Base-by-base conservation (phyloP, 2,329 filamentous ascomycete genomes). In the Microsporum canis region DNA sequence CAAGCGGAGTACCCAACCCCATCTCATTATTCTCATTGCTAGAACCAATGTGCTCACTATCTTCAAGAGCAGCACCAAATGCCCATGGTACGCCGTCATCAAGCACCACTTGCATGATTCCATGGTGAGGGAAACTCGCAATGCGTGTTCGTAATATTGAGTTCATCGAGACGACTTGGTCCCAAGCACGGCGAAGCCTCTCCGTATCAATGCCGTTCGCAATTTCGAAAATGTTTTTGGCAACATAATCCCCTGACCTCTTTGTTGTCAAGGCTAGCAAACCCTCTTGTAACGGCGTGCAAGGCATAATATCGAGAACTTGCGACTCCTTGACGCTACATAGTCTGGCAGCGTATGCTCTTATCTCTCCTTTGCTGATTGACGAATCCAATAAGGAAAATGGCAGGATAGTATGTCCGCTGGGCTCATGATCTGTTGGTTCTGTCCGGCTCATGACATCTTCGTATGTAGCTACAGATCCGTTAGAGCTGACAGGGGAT, bases 131-230 rank as follows among this genome's bases (percentile, higher is more conserved):
- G 7, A 67, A 23, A 34, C 41, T 43, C 4, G 47, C 41, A 8
- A 59, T 68, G 5, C 75, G 68, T 1, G 75, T 78, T 4, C 76
- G 72, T n/a, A 78, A 66, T 8, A 78, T 74, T 4, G 74, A 70
- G 14, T 68, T 66, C 4, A 69, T 69, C 4, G 65, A 61, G 0
- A 75, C 64, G 0, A 70, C 66, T 12, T 62, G 65, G 29, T 73
- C 66, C 71, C 73, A 77, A 0, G 74, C 71, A 2, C 63, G 60
- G 57, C 70, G 71, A 63, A 78, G 70, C 17, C 69, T 69, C 3
- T 57, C 51, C 3, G 73, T 31, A n/a, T 75, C 68, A 0, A 72
- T 58, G 2, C 63, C 47, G 2, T 41, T n/a, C 0, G 66, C 64
- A 0, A 77, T 62, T 0, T 63, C 51, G 12, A 71, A 66, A 2